Conservation (phyloP, 192 early-diverging fungal species). For the Kickxella alabastrina region DNA sequence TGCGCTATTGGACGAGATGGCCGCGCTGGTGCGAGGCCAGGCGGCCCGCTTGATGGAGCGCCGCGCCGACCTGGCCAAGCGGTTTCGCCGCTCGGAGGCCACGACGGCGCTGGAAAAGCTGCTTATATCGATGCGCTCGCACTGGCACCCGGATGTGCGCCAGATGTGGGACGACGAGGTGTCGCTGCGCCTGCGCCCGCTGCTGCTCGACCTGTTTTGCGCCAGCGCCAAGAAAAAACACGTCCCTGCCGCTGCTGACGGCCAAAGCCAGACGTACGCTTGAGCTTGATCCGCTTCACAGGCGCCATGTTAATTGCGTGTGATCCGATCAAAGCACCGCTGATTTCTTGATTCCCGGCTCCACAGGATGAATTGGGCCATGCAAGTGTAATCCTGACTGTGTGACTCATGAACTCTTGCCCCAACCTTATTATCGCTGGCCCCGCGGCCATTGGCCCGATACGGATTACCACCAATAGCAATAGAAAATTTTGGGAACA, state of each 20-base stretch:
- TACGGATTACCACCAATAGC: not conserved
- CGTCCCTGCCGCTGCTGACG: no score
- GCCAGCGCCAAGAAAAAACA: no score
- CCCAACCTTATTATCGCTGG: no score
- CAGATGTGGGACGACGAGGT: slow-evolving; percentile 40
- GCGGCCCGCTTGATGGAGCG: slow-evolving; percentile 39
- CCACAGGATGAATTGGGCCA: no score
- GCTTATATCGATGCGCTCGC: slow-evolving; percentile 54
- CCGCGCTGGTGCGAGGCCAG: slow-evolving; percentile 59
- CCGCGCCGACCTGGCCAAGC: slow-evolving; percentile 57
- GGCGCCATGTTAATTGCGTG: no score
- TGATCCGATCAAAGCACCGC: no score
- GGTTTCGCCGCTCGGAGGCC: slow-evolving; percentile 50
- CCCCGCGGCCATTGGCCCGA: no score
- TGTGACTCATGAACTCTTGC: no score
- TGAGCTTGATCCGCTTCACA: no score
- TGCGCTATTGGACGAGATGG: slow-evolving; percentile 55
- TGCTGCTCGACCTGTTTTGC: slow-evolving; percentile 31
- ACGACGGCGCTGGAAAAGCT: slow-evolving; percentile 64
- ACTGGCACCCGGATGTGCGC: slow-evolving; percentile 31
- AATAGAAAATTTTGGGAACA: slow-evolving; percentile 9
- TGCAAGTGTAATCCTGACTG: no score
- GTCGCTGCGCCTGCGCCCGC: slow-evolving; percentile 22
- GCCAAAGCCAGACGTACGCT: no score
- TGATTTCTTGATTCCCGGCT: no score